phyloP scores from a whole-genome alignment of 345 rosid genomes.

The Moricandia arvensis region DNA sequence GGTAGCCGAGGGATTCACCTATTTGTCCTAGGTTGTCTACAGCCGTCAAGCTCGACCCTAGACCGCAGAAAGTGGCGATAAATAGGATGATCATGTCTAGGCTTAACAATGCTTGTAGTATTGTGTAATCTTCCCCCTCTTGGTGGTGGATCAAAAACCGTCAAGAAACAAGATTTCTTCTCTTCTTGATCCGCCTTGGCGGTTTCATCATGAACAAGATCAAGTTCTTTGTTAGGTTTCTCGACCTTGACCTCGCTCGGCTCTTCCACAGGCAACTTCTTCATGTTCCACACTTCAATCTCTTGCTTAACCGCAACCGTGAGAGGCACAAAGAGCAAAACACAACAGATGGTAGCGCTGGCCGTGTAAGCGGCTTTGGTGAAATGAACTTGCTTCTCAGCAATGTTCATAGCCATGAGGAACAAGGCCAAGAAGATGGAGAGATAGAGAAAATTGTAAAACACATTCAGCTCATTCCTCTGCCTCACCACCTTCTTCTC shows the following conservation, averaged over 20 bases:
- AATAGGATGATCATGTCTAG: conserved; percentile 66
- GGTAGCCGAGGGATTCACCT: conserved; percentile 85
- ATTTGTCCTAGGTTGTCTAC: conserved; percentile 88
- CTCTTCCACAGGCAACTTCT: conserved; percentile 34
- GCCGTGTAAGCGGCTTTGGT: conserved; percentile 50
- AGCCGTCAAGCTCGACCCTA: conserved; percentile 79
- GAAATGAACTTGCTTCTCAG: conserved; percentile 54
- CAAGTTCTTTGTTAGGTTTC: conserved; percentile 27
- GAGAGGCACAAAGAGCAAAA: conserved; percentile 66
- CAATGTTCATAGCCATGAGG: conserved; percentile 59
- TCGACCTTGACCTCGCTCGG: conserved; percentile 31
- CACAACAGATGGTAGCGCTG: conserved; percentile 45
- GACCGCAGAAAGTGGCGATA: conserved; percentile 63
- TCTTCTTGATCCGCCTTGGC: neutral
- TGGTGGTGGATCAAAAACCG: conserved; percentile 52
- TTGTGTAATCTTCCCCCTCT: conserved; percentile 90
- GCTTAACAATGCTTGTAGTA: conserved; percentile 75
- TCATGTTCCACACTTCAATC: conserved; percentile 51
- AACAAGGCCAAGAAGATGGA: conserved; percentile 69
- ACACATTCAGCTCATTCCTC: conserved; percentile 57
- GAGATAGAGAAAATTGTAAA: conserved; percentile 57
- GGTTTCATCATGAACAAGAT: conserved; percentile 14
- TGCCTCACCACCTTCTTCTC: conserved; percentile 48
- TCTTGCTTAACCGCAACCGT: conserved; percentile 61
- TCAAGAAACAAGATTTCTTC: conserved; percentile 48